Percentiles rank a stretch among this genome's conserved stretches.
Evolutionary conservation across 2,329 filamentous ascomycete species (phyloP).

Genomic region (Phialemoniopsis sp.): DNA sequence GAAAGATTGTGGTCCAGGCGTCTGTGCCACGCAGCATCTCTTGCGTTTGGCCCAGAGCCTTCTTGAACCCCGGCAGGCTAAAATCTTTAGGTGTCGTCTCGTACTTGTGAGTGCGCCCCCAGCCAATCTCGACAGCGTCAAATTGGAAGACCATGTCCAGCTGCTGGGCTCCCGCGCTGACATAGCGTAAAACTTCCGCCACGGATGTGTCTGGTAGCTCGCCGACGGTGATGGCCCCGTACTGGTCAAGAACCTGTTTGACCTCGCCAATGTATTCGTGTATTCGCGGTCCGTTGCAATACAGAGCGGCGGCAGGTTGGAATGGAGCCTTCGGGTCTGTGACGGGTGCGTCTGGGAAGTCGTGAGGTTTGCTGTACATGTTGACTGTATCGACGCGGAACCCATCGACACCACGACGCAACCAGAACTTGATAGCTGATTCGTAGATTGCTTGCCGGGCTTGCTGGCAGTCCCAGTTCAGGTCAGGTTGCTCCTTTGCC

Average conservation of each 20-base stretch:
- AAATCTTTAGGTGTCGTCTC: conserved; percentile 49
- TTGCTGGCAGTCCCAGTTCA: conserved; percentile 75
- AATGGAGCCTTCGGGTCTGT: conserved; percentile 37
- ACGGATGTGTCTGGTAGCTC: conserved; percentile 63
- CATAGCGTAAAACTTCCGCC: conserved; percentile 53
- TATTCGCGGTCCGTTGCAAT: conserved; percentile 65
- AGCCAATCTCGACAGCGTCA: conserved; percentile 58
- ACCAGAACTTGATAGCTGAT: conserved; percentile 73
- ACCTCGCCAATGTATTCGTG: conserved; percentile 66
- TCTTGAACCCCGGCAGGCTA: conserved; percentile 42
- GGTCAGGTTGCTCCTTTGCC: conserved; percentile 64
- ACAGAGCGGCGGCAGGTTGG: conserved; percentile 53
- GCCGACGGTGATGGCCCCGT: conserved; percentile 67
- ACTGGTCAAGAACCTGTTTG: conserved; percentile 53
- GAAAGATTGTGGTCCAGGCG: conserved; percentile 55
- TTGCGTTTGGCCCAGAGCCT: conserved; percentile 44
- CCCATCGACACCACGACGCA: conserved; percentile 67
- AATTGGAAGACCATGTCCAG: conserved; percentile 70
- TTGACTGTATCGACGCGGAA: conserved; percentile 76
- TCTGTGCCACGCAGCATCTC: conserved; percentile 46
- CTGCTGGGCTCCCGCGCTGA: conserved; percentile 53
- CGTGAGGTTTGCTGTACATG: conserved; percentile 61
- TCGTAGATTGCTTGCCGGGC: conserved; percentile 68
- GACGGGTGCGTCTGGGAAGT: conserved; percentile 51
- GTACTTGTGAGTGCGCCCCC: conserved; percentile 45